These are phyloP conservation scores for Epichloe aotearoae DNA, from an alignment of 2,329 filamentous ascomycete species.

Conservation along the genomic window DNA sequence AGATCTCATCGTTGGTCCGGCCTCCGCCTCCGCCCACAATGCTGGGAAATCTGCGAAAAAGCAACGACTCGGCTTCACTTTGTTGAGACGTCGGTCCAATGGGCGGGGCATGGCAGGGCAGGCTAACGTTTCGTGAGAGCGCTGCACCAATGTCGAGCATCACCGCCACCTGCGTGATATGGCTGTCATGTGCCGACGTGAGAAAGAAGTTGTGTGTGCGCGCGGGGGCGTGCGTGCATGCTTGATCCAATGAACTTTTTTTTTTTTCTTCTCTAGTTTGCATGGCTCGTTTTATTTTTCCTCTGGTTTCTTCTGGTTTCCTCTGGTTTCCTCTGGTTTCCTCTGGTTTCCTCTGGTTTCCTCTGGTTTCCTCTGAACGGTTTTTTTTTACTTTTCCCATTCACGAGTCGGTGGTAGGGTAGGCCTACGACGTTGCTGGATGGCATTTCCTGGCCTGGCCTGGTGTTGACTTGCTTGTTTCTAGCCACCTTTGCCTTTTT, in stretches of 20 bases:
- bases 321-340: too few species aligned
- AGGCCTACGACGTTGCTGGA: not conserved
- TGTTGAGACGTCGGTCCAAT: too few species aligned
- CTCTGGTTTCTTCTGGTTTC: not conserved
- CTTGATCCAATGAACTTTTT: not conserved
- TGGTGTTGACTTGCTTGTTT: conserved; percentile 4
- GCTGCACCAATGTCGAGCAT: not conserved
- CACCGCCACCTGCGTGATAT: not conserved
- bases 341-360: too few species aligned
- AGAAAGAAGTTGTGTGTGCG: not conserved
- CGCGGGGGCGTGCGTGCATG: not conserved
- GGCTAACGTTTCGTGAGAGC: too few species aligned
- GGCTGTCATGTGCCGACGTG: not conserved
- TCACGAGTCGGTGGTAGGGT: not conserved
- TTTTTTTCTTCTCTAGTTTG: not conserved
- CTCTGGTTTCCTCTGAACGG: too few species aligned
- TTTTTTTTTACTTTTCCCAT: not conserved
- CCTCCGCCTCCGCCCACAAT: not conserved
- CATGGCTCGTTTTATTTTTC: not conserved
- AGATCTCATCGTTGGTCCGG: not conserved
- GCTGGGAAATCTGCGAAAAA: not conserved
- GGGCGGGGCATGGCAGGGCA: too few species aligned
- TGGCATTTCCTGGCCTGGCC: not conserved
- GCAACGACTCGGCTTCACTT: not conserved
- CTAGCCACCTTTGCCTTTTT: not conserved